A percentile compares a stretch with the other conserved stretches of the same genome.
These are phyloP conservation scores for Sporothrix globosa DNA, from an alignment of 2,329 filamentous ascomycete species.

Conservation along the genomic window DNA sequence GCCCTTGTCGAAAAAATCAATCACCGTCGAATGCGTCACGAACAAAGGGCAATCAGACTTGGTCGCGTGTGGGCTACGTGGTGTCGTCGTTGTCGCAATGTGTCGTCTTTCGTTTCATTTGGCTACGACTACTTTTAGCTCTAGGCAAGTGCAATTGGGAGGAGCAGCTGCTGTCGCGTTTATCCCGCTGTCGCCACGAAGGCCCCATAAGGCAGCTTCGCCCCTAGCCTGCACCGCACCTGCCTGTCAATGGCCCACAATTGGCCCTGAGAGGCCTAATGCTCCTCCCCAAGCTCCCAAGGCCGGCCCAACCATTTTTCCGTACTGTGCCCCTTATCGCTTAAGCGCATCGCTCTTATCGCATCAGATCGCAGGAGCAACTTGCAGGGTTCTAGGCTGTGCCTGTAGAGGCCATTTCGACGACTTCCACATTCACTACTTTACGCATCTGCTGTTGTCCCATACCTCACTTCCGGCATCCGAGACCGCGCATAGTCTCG, in stretches of 20 bases:
- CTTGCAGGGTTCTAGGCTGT: constrained; percentile 2
- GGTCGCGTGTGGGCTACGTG: neutral
- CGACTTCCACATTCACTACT: neutral
- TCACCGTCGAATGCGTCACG: neutral
- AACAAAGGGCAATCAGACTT: neutral
- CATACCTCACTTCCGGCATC: constrained; percentile 25
- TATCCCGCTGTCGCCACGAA: neutral
- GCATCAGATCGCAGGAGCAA: constrained; percentile 21
- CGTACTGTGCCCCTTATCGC: constrained; percentile 23
- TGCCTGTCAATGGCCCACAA: no score
- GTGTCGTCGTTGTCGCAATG: constrained; percentile 32
- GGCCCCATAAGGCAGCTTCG: neutral
- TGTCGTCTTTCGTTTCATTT: constrained; percentile 33
- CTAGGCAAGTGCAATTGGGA: neutral
- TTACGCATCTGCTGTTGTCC: constrained; percentile 14
- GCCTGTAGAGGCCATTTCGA: constrained; percentile 25
- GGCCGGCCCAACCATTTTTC: constrained; percentile 26
- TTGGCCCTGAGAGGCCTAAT: neutral
- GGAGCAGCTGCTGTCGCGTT: constrained; percentile 17
- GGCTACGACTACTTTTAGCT: constrained; percentile 8
- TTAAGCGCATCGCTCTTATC: constrained; percentile 25
- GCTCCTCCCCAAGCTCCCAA: neutral
- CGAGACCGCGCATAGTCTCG: constrained; percentile 19
- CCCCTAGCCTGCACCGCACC: neutral
- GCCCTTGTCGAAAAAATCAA: neutral